Evolutionary conservation across 169 alveolate species (phyloP).

Genomic region (Plasmodium gonderi): DNA sequence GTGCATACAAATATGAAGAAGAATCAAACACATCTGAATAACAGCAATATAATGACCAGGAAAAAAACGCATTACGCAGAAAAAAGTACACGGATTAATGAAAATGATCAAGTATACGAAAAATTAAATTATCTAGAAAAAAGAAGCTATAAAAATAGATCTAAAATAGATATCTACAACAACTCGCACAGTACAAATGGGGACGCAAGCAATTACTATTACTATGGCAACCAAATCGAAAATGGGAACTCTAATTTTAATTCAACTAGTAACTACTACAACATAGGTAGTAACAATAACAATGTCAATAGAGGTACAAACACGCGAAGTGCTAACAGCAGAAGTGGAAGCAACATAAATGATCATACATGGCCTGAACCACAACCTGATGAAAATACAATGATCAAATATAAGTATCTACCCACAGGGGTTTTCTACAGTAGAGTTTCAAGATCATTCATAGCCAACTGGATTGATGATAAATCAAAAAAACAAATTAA

Average conservation of each 20-base stretch:
- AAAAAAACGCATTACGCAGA: neutral
- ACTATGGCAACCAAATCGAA: neutral
- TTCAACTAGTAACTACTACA: neutral
- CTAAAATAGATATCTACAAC: neutral
- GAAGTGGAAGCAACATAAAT: neutral
- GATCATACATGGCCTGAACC: slow-evolving; percentile 4
- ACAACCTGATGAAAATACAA: slow-evolving; percentile 4
- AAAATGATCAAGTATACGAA: slow-evolving; percentile 28
- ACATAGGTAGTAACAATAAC: neutral
- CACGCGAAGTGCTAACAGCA: neutral
- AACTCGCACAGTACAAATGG: neutral
- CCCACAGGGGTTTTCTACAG: slow-evolving; percentile 73
- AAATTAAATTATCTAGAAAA: slow-evolving; percentile 53
- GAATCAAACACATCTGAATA: neutral
- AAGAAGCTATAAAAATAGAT: slow-evolving; percentile 52
- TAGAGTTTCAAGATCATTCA: slow-evolving; percentile 63
- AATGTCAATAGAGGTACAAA: neutral
- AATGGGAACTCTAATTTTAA: neutral
- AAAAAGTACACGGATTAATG: neutral
- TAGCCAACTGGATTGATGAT: slow-evolving; percentile 73
- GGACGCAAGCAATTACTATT: neutral
- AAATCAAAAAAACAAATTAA: slow-evolving; percentile 65
- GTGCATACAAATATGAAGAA: no score
- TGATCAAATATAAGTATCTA: slow-evolving; percentile 51
- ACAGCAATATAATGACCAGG: neutral